phyloP scores from a whole-genome alignment of 108 stramenopile genomes.

The Poteriospumella lacustris region DNA sequence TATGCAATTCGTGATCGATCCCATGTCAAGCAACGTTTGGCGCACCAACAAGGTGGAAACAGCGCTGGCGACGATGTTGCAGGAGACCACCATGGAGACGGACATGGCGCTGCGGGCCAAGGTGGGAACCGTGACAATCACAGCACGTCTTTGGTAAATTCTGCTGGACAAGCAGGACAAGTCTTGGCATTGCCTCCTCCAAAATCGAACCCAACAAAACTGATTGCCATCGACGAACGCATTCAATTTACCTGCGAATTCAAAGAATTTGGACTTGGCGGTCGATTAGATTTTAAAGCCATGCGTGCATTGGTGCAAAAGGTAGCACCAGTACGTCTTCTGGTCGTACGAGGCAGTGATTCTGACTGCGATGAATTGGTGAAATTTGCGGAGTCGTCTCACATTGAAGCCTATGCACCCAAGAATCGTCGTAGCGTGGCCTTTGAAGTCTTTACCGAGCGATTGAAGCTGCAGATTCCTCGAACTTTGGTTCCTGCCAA shows the following conservation, averaged over 20 bases:
- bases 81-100: no score
- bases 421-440: background rate
- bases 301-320: background rate
- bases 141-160: no score
- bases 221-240: background rate
- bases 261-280: background rate
- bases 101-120: no score
- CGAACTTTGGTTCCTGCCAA: background rate
- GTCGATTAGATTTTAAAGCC: conserved; percentile 18
- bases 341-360: conserved; percentile 17
- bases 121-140: no score
- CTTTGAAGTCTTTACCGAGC: background rate
- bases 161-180: no score
- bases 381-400: background rate
- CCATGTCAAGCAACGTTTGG: background rate
- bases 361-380: conserved; percentile 2
- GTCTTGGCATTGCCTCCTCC: no score
- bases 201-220: no score
- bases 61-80: no score
- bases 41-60: no score
- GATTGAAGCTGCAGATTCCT: background rate
- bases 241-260: conserved; percentile 28
- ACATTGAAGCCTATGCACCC: background rate
- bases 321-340: background rate
- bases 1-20: background rate